phyloP scores from a whole-genome alignment of 192 early-diverging fungal species.

The Radiomyces spectabilis region DNA sequence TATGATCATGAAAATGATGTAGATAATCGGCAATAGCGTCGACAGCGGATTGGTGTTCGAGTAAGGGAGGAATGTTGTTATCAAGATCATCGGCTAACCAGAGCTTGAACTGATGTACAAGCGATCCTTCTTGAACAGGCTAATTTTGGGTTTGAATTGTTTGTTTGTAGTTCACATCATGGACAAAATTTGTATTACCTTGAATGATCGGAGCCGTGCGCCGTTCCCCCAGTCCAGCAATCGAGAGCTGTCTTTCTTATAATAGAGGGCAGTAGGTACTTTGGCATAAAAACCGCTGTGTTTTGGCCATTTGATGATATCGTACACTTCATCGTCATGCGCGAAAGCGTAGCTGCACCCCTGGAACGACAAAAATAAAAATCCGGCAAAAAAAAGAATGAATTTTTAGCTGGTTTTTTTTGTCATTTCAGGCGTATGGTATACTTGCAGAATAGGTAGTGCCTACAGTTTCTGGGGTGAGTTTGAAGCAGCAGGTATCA shows the following conservation, averaged over 20 bases:
- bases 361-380: neutral
- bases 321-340: neutral
- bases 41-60: neutral
- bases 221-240: neutral
- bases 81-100: neutral
- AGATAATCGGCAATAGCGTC: neutral
- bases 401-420: too few relatives aligned
- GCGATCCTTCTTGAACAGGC: neutral
- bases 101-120: neutral
- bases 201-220: neutral
- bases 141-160: neutral
- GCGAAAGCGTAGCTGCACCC: neutral
- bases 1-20: neutral
- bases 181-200: neutral
- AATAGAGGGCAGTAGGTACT: neutral
- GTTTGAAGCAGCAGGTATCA: too few relatives aligned
- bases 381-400: neutral
- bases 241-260: neutral
- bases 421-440: too few relatives aligned
- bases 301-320: neutral
- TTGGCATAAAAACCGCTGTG: neutral
- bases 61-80: neutral
- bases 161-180: neutral
- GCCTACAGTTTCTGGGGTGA: too few relatives aligned
- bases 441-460: slow-evolving; percentile 3